Base-by-base conservation (phyloP, 176 grass and related monocot species). In the Bonia amplexicaulis region DNA sequence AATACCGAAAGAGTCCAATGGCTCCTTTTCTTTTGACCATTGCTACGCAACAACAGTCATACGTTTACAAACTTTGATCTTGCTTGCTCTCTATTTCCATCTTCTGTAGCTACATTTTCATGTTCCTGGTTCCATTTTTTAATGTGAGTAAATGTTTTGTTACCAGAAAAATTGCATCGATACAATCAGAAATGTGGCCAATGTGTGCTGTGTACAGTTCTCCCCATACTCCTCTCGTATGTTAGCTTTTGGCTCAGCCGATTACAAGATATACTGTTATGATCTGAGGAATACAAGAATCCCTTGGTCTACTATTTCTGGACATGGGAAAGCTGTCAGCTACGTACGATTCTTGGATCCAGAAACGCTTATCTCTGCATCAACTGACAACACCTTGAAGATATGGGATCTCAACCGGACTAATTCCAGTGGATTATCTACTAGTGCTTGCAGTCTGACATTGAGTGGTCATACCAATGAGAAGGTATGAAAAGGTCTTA, bases 191-290 rank as follows among this genome's bases (percentile, higher is more conserved):
- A 96, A 91, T 45, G 83, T 89, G 74, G 93, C 97, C 17, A 99
- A 99, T 3, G 93, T 99, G 55, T 99, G 97, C 41, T 94, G 92
- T 54, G 97, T 99, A 61, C 93, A 99, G 78, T 94, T 94, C 80
- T 99, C 97, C 26, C 90, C 91, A 67, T 84, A 94, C 86, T 99
- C 96, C 16, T 94, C 96, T 22, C 93, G 58, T 64, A 77, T 99
- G 75, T 64, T 99, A 78, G 97, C 97, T 69, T 96, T 94, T 65
- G 97, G 97, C 67, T 92, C 93, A 68, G 88, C 97, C 35, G 90
- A 99, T 81, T 99, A 99, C 84, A 99, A 96, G 71, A 90, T 92
- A 79, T 92, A 82, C 84, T 96, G 93, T 88, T 99, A 99, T 82
- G 97, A 99, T 90, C 88, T 96, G 87, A 91, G 97, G 79, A 87